Conservation (phyloP, 2,329 filamentous ascomycete genomes). For the Fusarium proliferatum region DNA sequence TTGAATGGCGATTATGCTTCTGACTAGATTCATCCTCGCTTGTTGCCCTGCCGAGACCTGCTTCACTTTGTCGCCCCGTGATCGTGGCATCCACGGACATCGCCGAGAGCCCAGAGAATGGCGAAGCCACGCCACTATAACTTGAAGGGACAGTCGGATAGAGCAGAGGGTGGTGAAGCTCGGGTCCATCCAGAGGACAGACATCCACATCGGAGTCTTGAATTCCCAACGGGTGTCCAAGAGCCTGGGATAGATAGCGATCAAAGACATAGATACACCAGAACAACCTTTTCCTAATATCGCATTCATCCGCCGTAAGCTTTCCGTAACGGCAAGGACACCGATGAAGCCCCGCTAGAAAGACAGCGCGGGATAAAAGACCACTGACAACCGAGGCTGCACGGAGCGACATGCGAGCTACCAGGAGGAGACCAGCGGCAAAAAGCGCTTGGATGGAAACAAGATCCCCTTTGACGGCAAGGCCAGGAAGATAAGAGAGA, state of each 20-base stretch:
- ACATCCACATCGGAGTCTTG: background rate
- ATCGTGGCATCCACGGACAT: background rate
- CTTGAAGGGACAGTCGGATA: background rate
- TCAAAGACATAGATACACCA: background rate
- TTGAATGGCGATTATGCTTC: background rate
- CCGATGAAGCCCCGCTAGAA: background rate
- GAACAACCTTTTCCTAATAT: background rate
- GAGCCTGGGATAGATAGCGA: background rate
- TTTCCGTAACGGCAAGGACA: background rate
- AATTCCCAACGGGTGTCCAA: background rate
- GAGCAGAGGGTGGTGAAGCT: background rate
- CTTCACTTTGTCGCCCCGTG: background rate
- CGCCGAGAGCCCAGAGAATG: background rate
- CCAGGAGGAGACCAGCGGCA: background rate
- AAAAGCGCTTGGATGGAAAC: background rate
- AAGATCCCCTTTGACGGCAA: background rate
- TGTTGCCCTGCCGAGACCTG: background rate
- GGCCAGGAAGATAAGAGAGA: background rate
- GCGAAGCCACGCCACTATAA: background rate
- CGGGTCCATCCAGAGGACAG: background rate
- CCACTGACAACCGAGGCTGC: background rate
- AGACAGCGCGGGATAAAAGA: background rate
- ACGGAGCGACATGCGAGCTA: background rate
- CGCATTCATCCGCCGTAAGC: background rate
- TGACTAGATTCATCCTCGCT: background rate